Evolutionary conservation across 2,329 filamentous ascomycete species (phyloP), one percentile per base, ranked within the genome.

Genomic region (Alternaria sp.): DNA sequence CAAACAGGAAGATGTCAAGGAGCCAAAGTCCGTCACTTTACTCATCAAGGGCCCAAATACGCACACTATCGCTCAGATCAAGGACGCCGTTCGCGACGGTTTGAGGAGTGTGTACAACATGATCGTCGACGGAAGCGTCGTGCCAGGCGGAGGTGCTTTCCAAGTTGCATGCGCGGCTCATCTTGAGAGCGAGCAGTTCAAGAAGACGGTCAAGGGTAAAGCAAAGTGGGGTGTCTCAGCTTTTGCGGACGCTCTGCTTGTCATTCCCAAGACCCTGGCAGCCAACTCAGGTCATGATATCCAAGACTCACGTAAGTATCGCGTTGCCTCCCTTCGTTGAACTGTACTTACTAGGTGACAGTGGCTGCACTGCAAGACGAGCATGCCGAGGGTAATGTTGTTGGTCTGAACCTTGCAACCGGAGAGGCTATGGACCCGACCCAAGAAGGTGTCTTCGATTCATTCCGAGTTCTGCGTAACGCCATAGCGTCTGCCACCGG

Each of bases 21-120:
- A 98, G 66, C 93, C 96, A 66, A 99, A 99, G 85, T 97, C 95
- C 2, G 96, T 99, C 50, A 99, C 96, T 15, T 86, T 99, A 30
- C 87, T 99, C 75, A 98, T 99, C 86, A 99, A 98, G 86, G 96
- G 96, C 23, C 96, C 96, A 68, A 99, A 99, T 82, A 87, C 90
- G 77, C 96, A 99, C 85, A 98, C 95, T 65, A 99, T 99, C 75
- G 90, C 92, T 14, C 96, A 99, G 82, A 94, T 99, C 77, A 97
- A 94, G 70, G 96, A 99, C 79, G 96, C 96, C 3, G 96, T 98
- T 47, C 89, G 96, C 58, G 96, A 99, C 79, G 96, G 96, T 66
- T 87, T 99, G 71, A 89, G 96, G 77, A 97, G 93, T 79, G 96
- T 98, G 54, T 98, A 97, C 88, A 99, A 99, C 86, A 97, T 97